Base-by-base conservation (phyloP, 1,284 basidiomycete genomes). In the Ceratobasidium sp. region DNA sequence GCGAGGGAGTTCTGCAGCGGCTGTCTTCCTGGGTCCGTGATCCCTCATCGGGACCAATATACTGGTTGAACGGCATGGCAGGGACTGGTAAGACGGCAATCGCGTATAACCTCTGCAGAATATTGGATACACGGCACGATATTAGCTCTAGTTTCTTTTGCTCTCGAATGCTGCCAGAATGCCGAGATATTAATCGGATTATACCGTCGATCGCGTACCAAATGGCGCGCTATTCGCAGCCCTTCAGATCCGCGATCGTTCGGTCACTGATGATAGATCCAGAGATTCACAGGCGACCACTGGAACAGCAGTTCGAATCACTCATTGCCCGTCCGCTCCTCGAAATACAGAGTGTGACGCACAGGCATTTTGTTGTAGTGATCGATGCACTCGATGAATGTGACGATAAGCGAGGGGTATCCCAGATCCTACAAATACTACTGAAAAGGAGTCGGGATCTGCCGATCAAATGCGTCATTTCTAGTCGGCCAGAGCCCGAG, bases 81-180 rank as follows among this genome's bases (percentile, higher is more conserved):
- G 47, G 75, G 0, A 74, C 73, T 12, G 75, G 75, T 3, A 76
- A 76, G 53, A 71, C 74, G 5, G 73, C 74, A 8, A 74, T 76
- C 40, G 72, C 75, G 17, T 54, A 72, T 52, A 75, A 75, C 2
- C 58, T 76, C 4, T 73, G 74, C 25, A 52, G 71, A 2, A 27
- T 68, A 0, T 70, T 65, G 22, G 38, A 56, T 5, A 32, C 17
- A 10, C n/a, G 49, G 15, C 40, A 65, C 1, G 22, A 22, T 4
- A 75, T 78, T 3, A 77, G 74, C 6, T 77, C 77, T 1, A 77
- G 73, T 5, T 53, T 49, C 13, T 79, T 78, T 71, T 79, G 76
- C 50, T 76, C 77, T 10, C 73, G 77, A 0, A 71, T 34, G 47
- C 40, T 40, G 10, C 67, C 55, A 3, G 35, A 53, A 27, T 52